These are phyloP conservation scores for Phytopythium helicoides DNA, from an alignment of 352 stramenopile species.

Conservation along the genomic window DNA sequence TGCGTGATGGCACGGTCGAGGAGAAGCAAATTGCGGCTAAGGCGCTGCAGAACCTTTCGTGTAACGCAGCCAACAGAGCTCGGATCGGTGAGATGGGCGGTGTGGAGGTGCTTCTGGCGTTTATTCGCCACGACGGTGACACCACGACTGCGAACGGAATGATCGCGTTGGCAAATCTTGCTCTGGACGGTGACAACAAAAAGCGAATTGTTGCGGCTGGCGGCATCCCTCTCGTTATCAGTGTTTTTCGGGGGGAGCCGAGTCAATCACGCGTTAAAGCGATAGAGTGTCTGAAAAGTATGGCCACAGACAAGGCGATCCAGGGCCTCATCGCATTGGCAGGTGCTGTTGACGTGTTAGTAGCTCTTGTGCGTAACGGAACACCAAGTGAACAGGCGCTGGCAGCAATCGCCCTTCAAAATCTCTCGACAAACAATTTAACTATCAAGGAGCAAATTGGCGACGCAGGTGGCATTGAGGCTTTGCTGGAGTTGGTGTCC, in stretches of 20 bases:
- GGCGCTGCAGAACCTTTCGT: neutral
- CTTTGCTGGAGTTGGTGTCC: neutral
- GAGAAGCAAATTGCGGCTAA: neutral
- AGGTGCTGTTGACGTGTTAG: neutral
- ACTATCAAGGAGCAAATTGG: neutral
- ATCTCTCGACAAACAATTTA: neutral
- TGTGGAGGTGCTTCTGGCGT: neutral
- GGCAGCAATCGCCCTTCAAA: neutral
- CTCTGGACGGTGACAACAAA: neutral
- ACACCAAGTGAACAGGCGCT: neutral
- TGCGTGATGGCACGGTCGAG: neutral
- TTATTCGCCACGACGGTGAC: neutral
- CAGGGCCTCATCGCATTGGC: too few species aligned
- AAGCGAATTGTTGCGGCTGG: neutral
- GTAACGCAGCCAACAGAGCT: neutral
- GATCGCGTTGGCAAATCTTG: neutral
- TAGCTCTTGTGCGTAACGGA: neutral
- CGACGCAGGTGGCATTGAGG: neutral
- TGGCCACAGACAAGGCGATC: too few species aligned
- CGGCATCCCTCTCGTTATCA: neutral
- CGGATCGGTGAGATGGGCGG: neutral
- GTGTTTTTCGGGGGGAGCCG: too few species aligned
- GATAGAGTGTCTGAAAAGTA: too few species aligned
- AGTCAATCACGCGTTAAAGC: too few species aligned
- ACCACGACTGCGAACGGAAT: neutral